Evolutionary conservation across 148 eudicot species (phyloP).

Genomic region (Selenicereus undatus): DNA sequence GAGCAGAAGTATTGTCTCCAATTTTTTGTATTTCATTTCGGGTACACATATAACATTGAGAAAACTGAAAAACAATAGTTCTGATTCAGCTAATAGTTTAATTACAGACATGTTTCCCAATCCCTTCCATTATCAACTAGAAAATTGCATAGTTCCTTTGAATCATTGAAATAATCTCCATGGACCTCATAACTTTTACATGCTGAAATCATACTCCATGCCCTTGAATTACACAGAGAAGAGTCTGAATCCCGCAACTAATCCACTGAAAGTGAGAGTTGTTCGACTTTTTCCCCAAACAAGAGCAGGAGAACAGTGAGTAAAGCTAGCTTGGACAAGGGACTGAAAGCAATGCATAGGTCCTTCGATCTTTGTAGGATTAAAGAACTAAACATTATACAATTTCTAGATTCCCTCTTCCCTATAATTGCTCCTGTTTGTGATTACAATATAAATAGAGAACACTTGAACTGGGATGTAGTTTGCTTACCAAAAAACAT

Average conservation of each 20-base stretch:
- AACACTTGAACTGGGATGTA: slow-evolving; percentile 6
- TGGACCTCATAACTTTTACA: neutral
- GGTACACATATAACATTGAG: neutral
- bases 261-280: neutral
- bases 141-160: neutral
- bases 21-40: neutral
- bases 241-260: neutral
- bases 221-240: neutral
- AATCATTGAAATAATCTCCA: neutral
- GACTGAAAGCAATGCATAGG: neutral
- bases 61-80: neutral
- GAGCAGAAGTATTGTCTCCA: neutral
- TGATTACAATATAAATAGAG: neutral
- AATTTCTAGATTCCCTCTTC: neutral
- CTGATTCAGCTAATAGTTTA: neutral
- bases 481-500: slow-evolving; percentile 66
- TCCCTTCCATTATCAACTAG: neutral
- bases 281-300: neutral
- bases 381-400: neutral
- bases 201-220: neutral
- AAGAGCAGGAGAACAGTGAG: neutral
- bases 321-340: neutral
- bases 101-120: neutral
- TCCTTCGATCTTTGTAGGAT: neutral
- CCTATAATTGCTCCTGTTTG: neutral